phyloP scores from a whole-genome alignment of 2,329 filamentous ascomycete species.

The Penicillium fuscoglaucum region DNA sequence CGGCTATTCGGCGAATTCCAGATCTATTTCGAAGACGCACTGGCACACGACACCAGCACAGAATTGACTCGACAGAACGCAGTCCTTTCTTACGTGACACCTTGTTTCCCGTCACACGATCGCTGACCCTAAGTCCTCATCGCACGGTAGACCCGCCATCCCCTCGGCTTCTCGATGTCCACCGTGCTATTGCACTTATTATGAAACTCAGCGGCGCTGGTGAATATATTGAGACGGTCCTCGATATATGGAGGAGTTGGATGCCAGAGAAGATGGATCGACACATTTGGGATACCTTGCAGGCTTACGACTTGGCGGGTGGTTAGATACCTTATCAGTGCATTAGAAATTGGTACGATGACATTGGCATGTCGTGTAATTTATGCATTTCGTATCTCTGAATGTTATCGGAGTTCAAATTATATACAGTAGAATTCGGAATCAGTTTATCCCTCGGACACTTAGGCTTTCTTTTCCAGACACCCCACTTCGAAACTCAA shows the following conservation, averaged over 20 bases:
- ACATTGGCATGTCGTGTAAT: not conserved
- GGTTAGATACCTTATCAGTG: slow-evolving; percentile 7
- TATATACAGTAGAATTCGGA: too few relatives aligned
- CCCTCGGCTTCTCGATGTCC: slow-evolving; percentile 27
- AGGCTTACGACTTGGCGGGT: slow-evolving; percentile 8
- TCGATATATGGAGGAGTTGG: slow-evolving; percentile 27
- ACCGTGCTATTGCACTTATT: slow-evolving; percentile 31
- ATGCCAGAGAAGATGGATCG: not conserved
- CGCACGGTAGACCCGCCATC: slow-evolving; percentile 37
- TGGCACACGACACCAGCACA: slow-evolving; percentile 18
- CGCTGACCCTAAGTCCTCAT: slow-evolving; percentile 26
- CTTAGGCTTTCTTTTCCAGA: too few relatives aligned
- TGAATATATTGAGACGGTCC: slow-evolving; percentile 25
- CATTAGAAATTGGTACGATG: not conserved
- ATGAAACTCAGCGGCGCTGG: slow-evolving; percentile 27
- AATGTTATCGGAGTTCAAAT: too few relatives aligned
- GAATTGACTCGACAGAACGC: slow-evolving; percentile 21
- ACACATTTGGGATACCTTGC: slow-evolving; percentile 6
- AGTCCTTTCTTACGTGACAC: slow-evolving; percentile 19
- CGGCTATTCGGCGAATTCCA: not conserved
- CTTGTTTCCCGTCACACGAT: slow-evolving; percentile 24
- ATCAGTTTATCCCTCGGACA: too few relatives aligned
- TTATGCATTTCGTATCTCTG: not conserved
- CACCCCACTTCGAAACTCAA: too few relatives aligned
- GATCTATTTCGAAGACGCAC: slow-evolving; percentile 3